These are phyloP conservation scores for Blastocrithidia nonstop DNA, from an alignment of 208 protist genomes.

Conservation along the genomic window DNA sequence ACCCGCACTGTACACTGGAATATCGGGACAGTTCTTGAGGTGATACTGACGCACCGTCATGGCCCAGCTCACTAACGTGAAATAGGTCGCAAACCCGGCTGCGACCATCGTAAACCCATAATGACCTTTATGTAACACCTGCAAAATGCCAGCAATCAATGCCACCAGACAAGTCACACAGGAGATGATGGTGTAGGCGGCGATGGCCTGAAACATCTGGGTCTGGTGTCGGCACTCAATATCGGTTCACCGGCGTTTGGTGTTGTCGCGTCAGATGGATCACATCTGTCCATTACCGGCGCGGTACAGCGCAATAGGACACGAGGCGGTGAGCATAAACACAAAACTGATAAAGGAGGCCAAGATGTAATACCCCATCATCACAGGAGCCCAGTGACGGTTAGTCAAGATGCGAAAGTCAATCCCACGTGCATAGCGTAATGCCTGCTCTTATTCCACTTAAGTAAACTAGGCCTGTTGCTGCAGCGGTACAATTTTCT, in stretches of 20 bases:
- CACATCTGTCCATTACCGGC: constrained; percentile 20
- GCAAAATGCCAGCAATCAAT: constrained; percentile 17
- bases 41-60: constrained; percentile 30
- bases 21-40: constrained; percentile 25
- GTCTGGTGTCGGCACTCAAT: constrained; percentile 19
- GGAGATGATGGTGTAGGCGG: constrained; percentile 21
- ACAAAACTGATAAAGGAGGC: constrained; percentile 20
- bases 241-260: constrained; percentile 11
- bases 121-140: constrained; percentile 17
- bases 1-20: constrained; percentile 9
- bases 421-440: too few relatives aligned
- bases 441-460: too few relatives aligned
- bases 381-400: constrained; percentile 11
- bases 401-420: constrained; percentile 14
- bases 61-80: constrained; percentile 18
- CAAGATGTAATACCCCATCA: constrained; percentile 15
- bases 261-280: constrained; percentile 22
- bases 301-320: constrained; percentile 21
- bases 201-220: constrained; percentile 27
- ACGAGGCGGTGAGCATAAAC: constrained; percentile 22
- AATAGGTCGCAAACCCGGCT: constrained; percentile 8
- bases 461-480: too few relatives aligned
- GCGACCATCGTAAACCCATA: constrained; percentile 19
- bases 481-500: too few relatives aligned
- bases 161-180: constrained; percentile 11